Conservation (phyloP, 345 rosid genomes). For the Euclidium syriacum region DNA sequence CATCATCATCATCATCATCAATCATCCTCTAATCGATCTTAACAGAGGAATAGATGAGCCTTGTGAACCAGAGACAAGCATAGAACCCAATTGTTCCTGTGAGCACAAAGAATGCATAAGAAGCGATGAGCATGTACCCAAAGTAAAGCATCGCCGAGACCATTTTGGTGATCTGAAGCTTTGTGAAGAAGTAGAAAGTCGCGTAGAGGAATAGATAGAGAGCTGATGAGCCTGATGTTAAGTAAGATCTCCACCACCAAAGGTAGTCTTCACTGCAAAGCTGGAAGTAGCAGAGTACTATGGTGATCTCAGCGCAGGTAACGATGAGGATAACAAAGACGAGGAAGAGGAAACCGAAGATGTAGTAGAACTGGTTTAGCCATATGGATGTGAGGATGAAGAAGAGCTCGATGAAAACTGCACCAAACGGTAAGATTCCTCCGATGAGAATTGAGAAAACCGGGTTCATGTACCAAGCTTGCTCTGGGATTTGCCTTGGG, state of each 20-base stretch:
- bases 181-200: conserved; percentile 80
- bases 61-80: conserved; percentile 84
- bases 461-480: conserved; percentile 90
- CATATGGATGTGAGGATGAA: conserved; percentile 88
- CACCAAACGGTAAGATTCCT: conserved; percentile 87
- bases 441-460: conserved; percentile 71
- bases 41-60: conserved; percentile 82
- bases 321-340: conserved; percentile 63
- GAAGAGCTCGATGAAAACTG: conserved; percentile 84
- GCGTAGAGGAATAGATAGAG: conserved; percentile 76
- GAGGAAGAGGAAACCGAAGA: conserved; percentile 79
- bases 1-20: too few species aligned
- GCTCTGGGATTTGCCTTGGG: conserved; percentile 83
- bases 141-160: conserved; percentile 72
- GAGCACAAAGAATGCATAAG: conserved; percentile 67
- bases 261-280: conserved; percentile 81
- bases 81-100: conserved; percentile 79
- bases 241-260: conserved; percentile 95
- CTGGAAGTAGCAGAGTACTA: conserved; percentile 88
- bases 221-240: conserved; percentile 80
- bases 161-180: conserved; percentile 76
- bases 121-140: conserved; percentile 80
- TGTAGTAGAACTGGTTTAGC: conserved; percentile 90
- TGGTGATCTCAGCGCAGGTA: conserved; percentile 72
- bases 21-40: conserved; percentile 56